Percentiles rank a stretch among this genome's conserved stretches.
These are phyloP conservation scores for Leptographium procerum DNA, from an alignment of 2,329 filamentous ascomycete genomes.

Conservation along the genomic window DNA sequence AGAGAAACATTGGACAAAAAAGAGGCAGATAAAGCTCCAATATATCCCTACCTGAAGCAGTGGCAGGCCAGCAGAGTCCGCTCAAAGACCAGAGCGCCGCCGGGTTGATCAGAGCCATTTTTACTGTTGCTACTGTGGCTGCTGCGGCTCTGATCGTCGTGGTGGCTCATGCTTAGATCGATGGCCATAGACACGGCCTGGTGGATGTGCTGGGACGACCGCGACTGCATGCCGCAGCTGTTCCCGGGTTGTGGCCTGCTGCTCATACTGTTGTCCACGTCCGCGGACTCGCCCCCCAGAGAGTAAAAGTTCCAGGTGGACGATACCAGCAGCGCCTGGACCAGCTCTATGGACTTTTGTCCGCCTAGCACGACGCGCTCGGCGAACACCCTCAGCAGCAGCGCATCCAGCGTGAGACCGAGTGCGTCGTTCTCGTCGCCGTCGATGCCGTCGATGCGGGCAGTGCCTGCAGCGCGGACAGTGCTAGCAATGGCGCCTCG, in stretches of 20 bases:
- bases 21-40: not conserved
- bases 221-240: too few relatives aligned
- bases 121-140: not conserved
- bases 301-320: slow-evolving; percentile 9
- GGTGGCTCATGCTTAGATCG: not conserved
- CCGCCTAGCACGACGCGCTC: slow-evolving; percentile 6
- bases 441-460: not conserved
- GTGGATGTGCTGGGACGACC: not conserved
- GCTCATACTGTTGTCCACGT: too few relatives aligned
- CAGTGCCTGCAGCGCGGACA: too few relatives aligned
- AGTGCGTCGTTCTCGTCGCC: not conserved
- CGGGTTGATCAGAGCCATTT: not conserved
- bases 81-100: slow-evolving; percentile 2
- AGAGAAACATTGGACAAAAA: too few relatives aligned
- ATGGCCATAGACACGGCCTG: not conserved
- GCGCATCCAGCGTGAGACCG: slow-evolving; percentile 1
- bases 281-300: not conserved
- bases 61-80: slow-evolving; percentile 10
- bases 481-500: not conserved
- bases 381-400: slow-evolving; percentile 4
- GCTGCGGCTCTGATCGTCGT: not conserved
- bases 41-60: slow-evolving; percentile 4
- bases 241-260: too few relatives aligned
- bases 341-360: slow-evolving; percentile 8
- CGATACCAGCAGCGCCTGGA: slow-evolving; percentile 11